Evolutionary conservation across 441 rosid species (phyloP), one percentile per base, ranked within the genome.

Genomic region (Eruca vesicaria): DNA sequence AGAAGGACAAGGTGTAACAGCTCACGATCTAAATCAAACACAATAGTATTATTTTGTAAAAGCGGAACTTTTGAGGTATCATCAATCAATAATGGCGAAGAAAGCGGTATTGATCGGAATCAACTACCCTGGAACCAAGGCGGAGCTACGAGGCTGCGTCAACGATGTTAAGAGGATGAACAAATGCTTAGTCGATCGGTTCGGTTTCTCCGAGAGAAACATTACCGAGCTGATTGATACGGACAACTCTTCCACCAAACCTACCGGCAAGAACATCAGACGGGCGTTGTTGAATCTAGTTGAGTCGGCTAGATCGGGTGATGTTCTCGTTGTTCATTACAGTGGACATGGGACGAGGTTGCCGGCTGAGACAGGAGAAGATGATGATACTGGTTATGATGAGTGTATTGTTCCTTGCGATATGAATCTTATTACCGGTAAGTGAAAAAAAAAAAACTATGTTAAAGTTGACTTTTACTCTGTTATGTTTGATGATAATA

Each of bases 361-460:
- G 26, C 98, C 98, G 2, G 93, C 98, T 5, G 97, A 94, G 87
- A 87, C 97, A 1, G 98, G 97, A 4, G 97, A 94, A 77, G 91
- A 92, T 26, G 98, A 92, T 77, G 97, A 94, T 69, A 94, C 98
- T 43, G 97, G 98, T 6, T 94, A 75, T 61, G 98, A 92, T 74
- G 97, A 94, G 77, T 94, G 98, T 84, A 89, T 92, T 69, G 97
- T 92, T 26, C 98, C 98, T 35, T 90, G 88, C 78, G 98, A 94
- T 74, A 94, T 94, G 97, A 94, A 94, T 83, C 93, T 91, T 56
- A 90, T 94, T 52, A 90, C 94, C 36, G 97, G 94, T 90, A 71
- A 14, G 58, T 61, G 1, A 52, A 5, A 3, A 28, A 16, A 10
- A 1, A 4, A n/a, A n/a, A n/a, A n/a, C n/a, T n/a, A n/a, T n/a